A percentile compares a stretch with the other conserved stretches of the same genome.
Conservation (phyloP, 768 basidiomycete genomes). For the Amanita polypyramis region DNA sequence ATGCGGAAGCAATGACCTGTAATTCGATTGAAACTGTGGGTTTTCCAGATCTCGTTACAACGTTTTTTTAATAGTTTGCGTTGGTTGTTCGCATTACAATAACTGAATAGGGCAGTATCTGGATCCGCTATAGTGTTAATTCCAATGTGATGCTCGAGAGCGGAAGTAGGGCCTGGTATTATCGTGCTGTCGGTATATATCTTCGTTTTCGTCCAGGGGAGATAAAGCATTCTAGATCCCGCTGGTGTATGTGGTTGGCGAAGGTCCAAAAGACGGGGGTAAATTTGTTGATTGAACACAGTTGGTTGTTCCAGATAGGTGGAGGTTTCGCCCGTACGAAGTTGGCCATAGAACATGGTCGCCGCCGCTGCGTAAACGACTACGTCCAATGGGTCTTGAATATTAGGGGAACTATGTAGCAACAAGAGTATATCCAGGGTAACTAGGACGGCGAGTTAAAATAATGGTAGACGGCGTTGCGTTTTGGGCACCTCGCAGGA, state of each 20-base stretch:
- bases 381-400: too few relatives aligned
- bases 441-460: neutral
- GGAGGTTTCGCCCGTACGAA: neutral
- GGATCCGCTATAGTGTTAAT: too few relatives aligned
- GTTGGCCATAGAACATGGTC: neutral
- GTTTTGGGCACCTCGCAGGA: neutral
- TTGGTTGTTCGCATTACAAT: too few relatives aligned
- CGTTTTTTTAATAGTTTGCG: too few relatives aligned
- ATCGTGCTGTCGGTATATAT: too few relatives aligned
- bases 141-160: too few relatives aligned
- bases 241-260: neutral
- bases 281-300: neutral
- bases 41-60: too few relatives aligned
- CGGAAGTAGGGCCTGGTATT: too few relatives aligned
- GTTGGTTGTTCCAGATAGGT: neutral
- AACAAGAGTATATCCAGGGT: neutral
- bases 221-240: neutral
- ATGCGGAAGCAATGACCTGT: too few relatives aligned
- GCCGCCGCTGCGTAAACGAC: neutral
- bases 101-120: too few relatives aligned
- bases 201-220: too few relatives aligned
- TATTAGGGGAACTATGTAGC: neutral
- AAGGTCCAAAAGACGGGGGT: neutral
- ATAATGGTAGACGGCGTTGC: neutral
- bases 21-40: too few relatives aligned